Evolutionary conservation across 1,284 basidiomycete species (phyloP).

Genomic region (Pascua sp.): DNA sequence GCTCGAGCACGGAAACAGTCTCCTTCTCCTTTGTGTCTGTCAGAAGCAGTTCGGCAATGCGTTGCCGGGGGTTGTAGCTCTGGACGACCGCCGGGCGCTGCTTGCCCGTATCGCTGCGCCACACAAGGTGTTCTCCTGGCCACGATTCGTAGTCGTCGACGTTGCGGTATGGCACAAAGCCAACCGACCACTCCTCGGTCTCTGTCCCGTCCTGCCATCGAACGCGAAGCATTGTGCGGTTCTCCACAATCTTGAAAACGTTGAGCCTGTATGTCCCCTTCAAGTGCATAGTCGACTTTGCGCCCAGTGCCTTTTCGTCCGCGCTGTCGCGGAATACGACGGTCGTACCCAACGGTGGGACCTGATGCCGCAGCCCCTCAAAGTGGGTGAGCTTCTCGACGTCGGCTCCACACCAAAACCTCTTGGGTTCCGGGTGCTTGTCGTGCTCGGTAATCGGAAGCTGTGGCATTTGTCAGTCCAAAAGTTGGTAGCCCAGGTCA

Average conservation of each 20-base stretch:
- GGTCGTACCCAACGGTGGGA: slow-evolving; percentile 42
- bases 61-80: slow-evolving; percentile 65
- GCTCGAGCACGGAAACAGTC: slow-evolving; percentile 76
- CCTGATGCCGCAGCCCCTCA: slow-evolving; percentile 42
- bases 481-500: neutral
- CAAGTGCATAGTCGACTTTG: slow-evolving; percentile 20
- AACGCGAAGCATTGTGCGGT: slow-evolving; percentile 65
- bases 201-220: slow-evolving; percentile 82
- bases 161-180: slow-evolving; percentile 70
- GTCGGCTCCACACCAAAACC: slow-evolving; percentile 69
- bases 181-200: slow-evolving; percentile 59
- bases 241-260: slow-evolving; percentile 65
- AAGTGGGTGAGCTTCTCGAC: slow-evolving; percentile 65
- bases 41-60: slow-evolving; percentile 58
- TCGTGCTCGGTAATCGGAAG: slow-evolving; percentile 59
- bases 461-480: slow-evolving; percentile 46
- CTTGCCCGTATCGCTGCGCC: slow-evolving; percentile 68
- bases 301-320: slow-evolving; percentile 21
- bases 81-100: slow-evolving; percentile 70
- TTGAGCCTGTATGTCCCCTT: slow-evolving; percentile 53
- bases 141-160: slow-evolving; percentile 53
- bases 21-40: slow-evolving; percentile 52
- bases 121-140: slow-evolving; percentile 89
- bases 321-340: slow-evolving; percentile 33
- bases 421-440: slow-evolving; percentile 62